A percentile compares a stretch with the other conserved stretches of the same genome.
These are phyloP conservation scores for Hygrophorus pudorinus DNA, from an alignment of 768 basidiomycete species.

Conservation along the genomic window DNA sequence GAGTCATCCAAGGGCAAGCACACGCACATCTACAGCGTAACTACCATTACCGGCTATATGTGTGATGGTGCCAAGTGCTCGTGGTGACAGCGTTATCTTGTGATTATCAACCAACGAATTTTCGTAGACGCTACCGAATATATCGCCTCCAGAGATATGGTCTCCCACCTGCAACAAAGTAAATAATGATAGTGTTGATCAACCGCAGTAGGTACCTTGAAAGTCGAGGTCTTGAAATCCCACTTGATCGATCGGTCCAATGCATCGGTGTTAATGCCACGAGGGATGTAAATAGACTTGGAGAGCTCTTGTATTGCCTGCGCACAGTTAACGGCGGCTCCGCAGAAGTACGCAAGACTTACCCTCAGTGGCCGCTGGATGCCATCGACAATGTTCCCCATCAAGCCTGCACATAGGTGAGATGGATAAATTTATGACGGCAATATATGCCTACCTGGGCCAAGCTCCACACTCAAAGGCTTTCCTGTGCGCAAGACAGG, in stretches of 20 bases:
- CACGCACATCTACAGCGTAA: slow-evolving; percentile 73
- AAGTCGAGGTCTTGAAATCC: slow-evolving; percentile 85
- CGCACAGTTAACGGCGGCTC: slow-evolving; percentile 8
- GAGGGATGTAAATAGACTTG: slow-evolving; percentile 98
- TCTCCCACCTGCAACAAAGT: slow-evolving; percentile 65
- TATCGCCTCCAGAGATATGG: slow-evolving; percentile 94
- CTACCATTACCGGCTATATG: slow-evolving; percentile 89
- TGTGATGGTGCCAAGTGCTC: slow-evolving; percentile 91
- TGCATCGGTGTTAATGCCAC: slow-evolving; percentile 96
- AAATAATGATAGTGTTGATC: background rate
- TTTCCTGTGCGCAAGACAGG: slow-evolving; percentile 97
- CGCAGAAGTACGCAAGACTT: slow-evolving; percentile 17
- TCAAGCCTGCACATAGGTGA: slow-evolving; percentile 53
- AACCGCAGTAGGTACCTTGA: slow-evolving; percentile 42
- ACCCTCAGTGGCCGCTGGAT: slow-evolving; percentile 89
- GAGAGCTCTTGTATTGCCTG: slow-evolving; percentile 92
- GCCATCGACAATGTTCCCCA: slow-evolving; percentile 99
- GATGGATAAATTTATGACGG: background rate
- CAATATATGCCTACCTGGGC: slow-evolving; percentile 59
- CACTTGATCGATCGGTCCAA: slow-evolving; percentile 82
- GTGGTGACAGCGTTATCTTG: slow-evolving; percentile 93
- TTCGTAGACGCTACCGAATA: slow-evolving; percentile 92
- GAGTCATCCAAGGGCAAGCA: background rate
- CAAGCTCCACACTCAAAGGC: slow-evolving; percentile 94
- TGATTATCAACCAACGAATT: slow-evolving; percentile 95